Evolutionary conservation across 2,329 filamentous ascomycete genomes (phyloP).

Genomic region (Phialophora tarda): DNA sequence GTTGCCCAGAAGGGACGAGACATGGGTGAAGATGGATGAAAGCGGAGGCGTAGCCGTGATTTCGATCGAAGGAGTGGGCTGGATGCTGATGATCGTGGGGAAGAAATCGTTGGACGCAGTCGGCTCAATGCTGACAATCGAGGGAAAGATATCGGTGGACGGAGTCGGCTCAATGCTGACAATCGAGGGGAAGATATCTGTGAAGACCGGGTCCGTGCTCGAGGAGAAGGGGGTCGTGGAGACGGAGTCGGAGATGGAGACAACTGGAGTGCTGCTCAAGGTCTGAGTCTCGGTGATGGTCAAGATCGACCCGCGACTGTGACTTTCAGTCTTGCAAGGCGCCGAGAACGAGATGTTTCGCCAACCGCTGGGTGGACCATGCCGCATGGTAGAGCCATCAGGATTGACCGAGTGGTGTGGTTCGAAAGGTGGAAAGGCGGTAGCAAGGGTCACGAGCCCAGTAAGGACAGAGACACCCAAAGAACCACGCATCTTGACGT

Average conservation of each 20-base stretch:
- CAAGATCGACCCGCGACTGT: background rate
- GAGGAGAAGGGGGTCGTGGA: background rate
- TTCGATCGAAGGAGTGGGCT: background rate
- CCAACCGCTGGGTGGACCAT: background rate
- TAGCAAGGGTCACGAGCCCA: background rate
- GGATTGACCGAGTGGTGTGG: background rate
- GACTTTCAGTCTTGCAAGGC: background rate
- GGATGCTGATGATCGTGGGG: background rate
- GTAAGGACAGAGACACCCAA: background rate
- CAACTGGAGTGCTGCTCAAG: background rate
- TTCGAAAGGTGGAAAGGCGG: background rate
- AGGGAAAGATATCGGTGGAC: background rate
- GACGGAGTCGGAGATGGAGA: background rate
- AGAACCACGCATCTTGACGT: background rate
- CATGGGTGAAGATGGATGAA: background rate
- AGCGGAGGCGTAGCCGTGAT: background rate
- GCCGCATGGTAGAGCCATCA: background rate
- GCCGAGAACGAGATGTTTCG: background rate
- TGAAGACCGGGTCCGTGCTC: background rate
- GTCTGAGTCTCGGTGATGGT: background rate
- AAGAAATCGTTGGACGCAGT: background rate
- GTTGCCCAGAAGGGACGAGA: background rate
- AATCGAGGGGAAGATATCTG: background rate
- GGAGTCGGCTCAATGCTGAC: background rate
- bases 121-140: background rate